These are phyloP conservation scores for Pythium angustatum DNA, from an alignment of 352 stramenopile species.

Conservation along the genomic window DNA sequence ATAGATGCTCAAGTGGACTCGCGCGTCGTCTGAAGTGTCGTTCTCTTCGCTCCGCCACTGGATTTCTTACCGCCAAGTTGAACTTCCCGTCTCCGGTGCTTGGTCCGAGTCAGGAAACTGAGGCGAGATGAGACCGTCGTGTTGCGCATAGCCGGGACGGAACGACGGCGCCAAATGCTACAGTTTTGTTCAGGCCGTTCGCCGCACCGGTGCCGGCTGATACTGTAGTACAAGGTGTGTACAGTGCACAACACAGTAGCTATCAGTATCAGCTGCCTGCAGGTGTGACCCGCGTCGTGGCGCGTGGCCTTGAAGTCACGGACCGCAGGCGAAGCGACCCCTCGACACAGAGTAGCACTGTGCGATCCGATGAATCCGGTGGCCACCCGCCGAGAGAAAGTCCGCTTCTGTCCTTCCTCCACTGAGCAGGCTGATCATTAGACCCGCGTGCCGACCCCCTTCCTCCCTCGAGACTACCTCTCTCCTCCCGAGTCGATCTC, in stretches of 20 bases:
- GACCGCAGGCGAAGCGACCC: not conserved
- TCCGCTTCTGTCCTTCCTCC: not conserved
- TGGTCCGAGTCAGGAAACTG: slow-evolving; percentile 3
- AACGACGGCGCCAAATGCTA: not conserved
- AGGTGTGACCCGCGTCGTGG: not conserved
- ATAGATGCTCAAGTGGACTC: not conserved
- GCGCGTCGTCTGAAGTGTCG: not conserved
- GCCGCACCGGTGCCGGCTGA: too few relatives aligned
- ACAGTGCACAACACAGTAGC: too few relatives aligned
- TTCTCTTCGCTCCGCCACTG: not conserved
- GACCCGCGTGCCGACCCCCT: too few relatives aligned
- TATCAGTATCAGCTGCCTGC: too few relatives aligned
- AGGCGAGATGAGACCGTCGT: not conserved
- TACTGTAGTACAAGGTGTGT: too few relatives aligned
- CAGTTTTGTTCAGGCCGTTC: not conserved
- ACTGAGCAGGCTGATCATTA: too few relatives aligned
- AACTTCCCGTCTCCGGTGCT: not conserved
- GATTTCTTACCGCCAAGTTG: slow-evolving; percentile 5
- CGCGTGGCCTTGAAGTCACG: not conserved
- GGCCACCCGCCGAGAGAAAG: not conserved
- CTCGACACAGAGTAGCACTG: not conserved
- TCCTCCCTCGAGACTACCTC: too few relatives aligned
- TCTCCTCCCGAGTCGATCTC: too few relatives aligned
- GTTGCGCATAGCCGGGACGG: not conserved
- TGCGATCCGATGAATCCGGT: not conserved